phyloP scores from a whole-genome alignment of 176 grass and related monocot genomes.

The Puccinellia tenuiflora region DNA sequence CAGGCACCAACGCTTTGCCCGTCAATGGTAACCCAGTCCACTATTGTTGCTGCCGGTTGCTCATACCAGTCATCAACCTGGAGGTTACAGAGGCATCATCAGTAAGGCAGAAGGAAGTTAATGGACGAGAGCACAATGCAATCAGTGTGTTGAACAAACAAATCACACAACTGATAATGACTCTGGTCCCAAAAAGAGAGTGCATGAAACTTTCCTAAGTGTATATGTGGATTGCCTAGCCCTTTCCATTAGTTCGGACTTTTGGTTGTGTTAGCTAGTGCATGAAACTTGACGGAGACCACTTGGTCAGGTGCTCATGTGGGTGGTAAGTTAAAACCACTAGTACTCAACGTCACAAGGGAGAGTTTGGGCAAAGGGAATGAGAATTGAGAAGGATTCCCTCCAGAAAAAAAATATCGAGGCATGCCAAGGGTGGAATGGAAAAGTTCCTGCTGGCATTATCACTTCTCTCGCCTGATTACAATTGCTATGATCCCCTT shows the following conservation, averaged over 20 bases:
- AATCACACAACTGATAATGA: neutral
- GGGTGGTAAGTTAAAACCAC: neutral
- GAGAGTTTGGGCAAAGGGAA: neutral
- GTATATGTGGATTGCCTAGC: too few species aligned
- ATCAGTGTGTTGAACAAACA: neutral
- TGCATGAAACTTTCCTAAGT: too few species aligned
- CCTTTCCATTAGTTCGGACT: too few species aligned
- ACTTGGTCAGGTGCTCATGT: neutral
- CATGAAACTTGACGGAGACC: too few species aligned
- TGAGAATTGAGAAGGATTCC: neutral
- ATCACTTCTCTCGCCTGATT: neutral
- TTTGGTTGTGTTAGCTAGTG: too few species aligned
- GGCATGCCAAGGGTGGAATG: neutral
- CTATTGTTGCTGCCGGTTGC: constrained; percentile 79
- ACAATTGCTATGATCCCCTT: neutral
- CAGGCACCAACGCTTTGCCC: constrained; percentile 83
- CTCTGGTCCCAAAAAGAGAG: too few species aligned
- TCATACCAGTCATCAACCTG: constrained; percentile 99
- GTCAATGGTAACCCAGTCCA: constrained; percentile 91
- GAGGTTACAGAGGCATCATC: neutral
- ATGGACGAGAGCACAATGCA: neutral
- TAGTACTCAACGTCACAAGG: neutral
- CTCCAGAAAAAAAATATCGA: neutral
- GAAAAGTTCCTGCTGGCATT: neutral
- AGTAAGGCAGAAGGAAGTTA: neutral